A percentile compares a stretch with the other conserved stretches of the same genome.
These are phyloP conservation scores for Neospora caninum DNA, from an alignment of 169 alveolate species.

Conservation along the genomic window DNA sequence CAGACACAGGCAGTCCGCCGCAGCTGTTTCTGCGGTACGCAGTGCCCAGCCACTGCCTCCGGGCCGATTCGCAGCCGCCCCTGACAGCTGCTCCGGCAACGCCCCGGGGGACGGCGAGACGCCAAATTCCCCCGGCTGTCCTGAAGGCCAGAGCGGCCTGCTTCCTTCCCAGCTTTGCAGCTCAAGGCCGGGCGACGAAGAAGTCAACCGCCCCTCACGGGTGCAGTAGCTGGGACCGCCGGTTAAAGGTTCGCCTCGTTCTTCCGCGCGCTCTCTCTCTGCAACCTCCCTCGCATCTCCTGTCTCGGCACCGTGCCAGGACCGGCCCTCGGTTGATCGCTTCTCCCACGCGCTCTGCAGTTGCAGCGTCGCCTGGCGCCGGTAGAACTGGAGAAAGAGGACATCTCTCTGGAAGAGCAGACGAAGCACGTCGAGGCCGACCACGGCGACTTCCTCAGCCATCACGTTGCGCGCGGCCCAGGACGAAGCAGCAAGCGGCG, in stretches of 20 bases:
- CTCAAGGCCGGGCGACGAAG: neutral
- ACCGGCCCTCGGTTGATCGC: neutral
- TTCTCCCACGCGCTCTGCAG: neutral
- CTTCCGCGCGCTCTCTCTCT: neutral
- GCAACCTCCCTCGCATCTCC: neutral
- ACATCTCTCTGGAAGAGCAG: constrained; percentile 64
- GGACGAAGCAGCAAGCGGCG: neutral
- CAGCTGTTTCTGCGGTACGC: neutral
- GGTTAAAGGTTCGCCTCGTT: neutral
- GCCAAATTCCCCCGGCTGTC: neutral
- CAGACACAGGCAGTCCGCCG: constrained; percentile 20
- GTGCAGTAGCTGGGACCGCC: neutral
- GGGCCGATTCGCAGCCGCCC: neutral
- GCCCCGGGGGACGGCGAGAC: neutral
- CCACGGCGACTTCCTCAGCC: constrained; percentile 42
- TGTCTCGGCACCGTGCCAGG: neutral
- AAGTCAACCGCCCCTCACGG: neutral
- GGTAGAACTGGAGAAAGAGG: constrained; percentile 47
- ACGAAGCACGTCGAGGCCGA: constrained; percentile 59
- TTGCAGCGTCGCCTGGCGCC: neutral
- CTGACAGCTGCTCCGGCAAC: neutral
- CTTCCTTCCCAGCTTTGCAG: neutral
- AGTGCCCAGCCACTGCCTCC: neutral
- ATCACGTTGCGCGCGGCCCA: constrained; percentile 13
- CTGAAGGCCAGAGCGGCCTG: neutral